A percentile compares a stretch with the other conserved stretches of the same genome.
phyloP scores from a whole-genome alignment of 2,329 filamentous ascomycete genomes.

The Pyricularia pennisetigena region DNA sequence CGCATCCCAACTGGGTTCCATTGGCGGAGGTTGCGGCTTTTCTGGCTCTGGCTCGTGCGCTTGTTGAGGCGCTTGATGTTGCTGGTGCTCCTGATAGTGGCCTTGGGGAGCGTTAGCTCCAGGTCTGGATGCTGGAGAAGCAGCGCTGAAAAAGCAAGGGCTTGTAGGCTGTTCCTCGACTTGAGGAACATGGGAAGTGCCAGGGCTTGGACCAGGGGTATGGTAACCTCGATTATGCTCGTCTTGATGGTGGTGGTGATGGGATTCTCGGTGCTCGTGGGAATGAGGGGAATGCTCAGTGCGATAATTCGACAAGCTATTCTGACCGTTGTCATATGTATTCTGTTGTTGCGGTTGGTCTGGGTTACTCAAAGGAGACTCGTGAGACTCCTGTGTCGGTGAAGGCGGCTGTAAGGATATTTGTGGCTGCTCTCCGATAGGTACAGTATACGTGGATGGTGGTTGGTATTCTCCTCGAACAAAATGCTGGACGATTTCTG shows the following conservation, averaged over 20 bases:
- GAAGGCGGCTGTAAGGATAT: background rate
- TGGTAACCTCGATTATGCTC: slow-evolving; percentile 12
- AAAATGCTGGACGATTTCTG: slow-evolving; percentile 38
- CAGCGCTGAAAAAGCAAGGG: slow-evolving; percentile 17
- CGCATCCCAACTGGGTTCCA: slow-evolving; percentile 37
- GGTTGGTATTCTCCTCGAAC: slow-evolving; percentile 44
- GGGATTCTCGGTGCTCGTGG: slow-evolving; percentile 6
- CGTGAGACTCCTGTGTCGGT: background rate
- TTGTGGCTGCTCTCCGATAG: slow-evolving; percentile 17
- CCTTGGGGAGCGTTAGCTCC: slow-evolving; percentile 38
- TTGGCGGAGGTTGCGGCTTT: slow-evolving; percentile 18
- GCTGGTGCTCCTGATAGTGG: slow-evolving; percentile 20
- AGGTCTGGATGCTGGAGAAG: slow-evolving; percentile 26
- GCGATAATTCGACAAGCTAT: slow-evolving; percentile 4
- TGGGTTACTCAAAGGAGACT: background rate
- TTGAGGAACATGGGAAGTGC: slow-evolving; percentile 3
- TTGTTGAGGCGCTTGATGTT: slow-evolving; percentile 21
- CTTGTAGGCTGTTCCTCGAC: slow-evolving; percentile 1
- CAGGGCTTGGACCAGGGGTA: background rate
- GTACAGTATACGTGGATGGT: slow-evolving; percentile 16
- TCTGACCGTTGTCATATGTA: slow-evolving; percentile 10
- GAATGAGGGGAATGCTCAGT: slow-evolving; percentile 4
- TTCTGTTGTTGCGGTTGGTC: slow-evolving; percentile 11
- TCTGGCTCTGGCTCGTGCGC: slow-evolving; percentile 24
- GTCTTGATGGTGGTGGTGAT: slow-evolving; percentile 11